Base-by-base conservation (phyloP, 441 rosid genomes). In the Breynia disticha region DNA sequence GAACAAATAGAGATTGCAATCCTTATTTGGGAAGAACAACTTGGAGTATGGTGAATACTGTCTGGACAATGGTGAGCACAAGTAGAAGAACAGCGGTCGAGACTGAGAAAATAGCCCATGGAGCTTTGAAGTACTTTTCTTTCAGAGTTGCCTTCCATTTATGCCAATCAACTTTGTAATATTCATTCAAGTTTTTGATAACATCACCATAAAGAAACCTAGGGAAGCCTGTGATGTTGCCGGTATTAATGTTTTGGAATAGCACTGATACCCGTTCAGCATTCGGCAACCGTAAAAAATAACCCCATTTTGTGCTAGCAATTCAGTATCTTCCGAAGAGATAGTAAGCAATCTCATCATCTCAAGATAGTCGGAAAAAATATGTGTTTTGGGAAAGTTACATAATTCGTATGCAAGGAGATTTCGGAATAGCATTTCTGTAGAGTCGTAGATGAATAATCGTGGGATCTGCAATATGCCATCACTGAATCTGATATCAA, bases 81-180 rank as follows among this genome's bases (percentile, higher is more conserved):
- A 67, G 52, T 13, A 61, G 42, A 46, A 53, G 11, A 13, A 7
- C 16, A 47, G 71, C 67, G 32, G 63, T 63, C 19, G 41, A 15
- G 61, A 16, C n/a, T 14, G 63, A 61, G 13, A 57, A 18, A 14
- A 16, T n/a, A 0, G 61, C n/a, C 65, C 65, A 59, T 41, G 69
- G 65, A 19, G 39, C 49, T 11, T 55, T 28, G n/a, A 65, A 65
- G 50, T 54, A 59, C 44, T 48, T 16, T 0, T 50, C 60, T 14
- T 11, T 65, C 47, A 59, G n/a, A 8, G 17, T 54, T n/a, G 19
- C 41, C 42, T 28, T 28, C 55, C 42, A 24, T 24, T n/a, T 32
- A 11, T 22, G 24, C 53, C 49, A 19, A 3, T 39, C 49, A 14
- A 16, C 22, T 19, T 11, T 0, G 16, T 54, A 53, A 21, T 22